A percentile compares a stretch with the other conserved stretches of the same genome.
These are phyloP conservation scores for Penicillium verhagenii DNA, from an alignment of 495 filamentous ascomycete species.

Conservation along the genomic window DNA sequence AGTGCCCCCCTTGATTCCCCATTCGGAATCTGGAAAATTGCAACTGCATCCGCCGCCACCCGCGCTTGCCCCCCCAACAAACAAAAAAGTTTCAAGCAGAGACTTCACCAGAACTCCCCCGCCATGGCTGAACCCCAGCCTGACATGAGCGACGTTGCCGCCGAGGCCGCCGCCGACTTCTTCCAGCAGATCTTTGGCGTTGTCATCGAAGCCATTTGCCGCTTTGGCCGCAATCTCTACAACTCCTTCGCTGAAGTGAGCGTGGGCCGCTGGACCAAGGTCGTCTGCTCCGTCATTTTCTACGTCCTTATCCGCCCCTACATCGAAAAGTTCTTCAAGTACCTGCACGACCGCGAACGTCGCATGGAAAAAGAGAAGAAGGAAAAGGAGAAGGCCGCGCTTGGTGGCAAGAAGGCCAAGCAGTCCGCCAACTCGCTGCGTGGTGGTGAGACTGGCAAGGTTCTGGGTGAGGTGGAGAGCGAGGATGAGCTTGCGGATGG, in stretches of 20 bases:
- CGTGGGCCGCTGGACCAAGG: slow-evolving; percentile 56
- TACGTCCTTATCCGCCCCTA: slow-evolving; percentile 68
- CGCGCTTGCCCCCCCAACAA: background rate
- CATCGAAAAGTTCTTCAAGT: slow-evolving; percentile 52
- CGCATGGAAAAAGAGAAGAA: slow-evolving; percentile 52
- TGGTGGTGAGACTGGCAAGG: slow-evolving; percentile 47
- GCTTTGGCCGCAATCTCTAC: slow-evolving; percentile 55
- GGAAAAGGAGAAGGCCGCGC: slow-evolving; percentile 35
- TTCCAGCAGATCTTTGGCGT: slow-evolving; percentile 33
- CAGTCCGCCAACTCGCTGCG: slow-evolving; percentile 62
- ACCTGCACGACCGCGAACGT: slow-evolving; percentile 56
- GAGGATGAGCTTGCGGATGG: slow-evolving; percentile 61
- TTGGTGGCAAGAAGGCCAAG: slow-evolving; percentile 54
- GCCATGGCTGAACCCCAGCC: slow-evolving; percentile 24
- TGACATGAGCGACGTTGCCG: slow-evolving; percentile 25
- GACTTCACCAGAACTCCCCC: background rate
- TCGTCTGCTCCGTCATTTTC: slow-evolving; percentile 58
- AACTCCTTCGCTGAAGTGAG: slow-evolving; percentile 55
- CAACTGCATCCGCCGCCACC: background rate
- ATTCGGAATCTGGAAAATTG: background rate
- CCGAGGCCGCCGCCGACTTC: slow-evolving; percentile 37
- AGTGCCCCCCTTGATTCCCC: no score
- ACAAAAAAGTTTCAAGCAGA: slow-evolving; percentile 5
- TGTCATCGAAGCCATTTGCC: slow-evolving; percentile 22
- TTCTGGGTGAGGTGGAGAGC: slow-evolving; percentile 42